Conservation (phyloP, 352 stramenopile species). For the Globisporangium echinulatum region DNA sequence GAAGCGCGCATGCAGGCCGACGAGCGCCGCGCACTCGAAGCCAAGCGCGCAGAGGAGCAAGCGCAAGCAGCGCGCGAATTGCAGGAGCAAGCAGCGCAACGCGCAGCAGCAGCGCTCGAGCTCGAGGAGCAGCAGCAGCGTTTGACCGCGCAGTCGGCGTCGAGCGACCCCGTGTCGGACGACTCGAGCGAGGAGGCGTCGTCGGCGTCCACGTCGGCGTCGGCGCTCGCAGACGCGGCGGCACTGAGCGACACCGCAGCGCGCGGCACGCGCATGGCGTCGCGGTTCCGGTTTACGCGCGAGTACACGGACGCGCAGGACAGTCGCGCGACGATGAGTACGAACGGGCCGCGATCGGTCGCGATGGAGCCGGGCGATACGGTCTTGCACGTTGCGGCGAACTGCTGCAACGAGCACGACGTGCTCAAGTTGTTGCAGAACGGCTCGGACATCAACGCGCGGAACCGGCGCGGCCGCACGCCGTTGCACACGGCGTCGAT, state of each 20-base stretch:
- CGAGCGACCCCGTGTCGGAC: conserved; percentile 68
- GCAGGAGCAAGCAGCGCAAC: conserved; percentile 36
- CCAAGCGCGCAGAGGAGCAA: conserved; percentile 9
- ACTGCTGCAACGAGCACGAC: conserved; percentile 84
- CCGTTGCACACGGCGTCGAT: conserved; percentile 77
- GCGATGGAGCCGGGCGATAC: conserved; percentile 84
- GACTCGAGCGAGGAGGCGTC: conserved; percentile 53
- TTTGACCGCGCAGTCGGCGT: conserved; percentile 47
- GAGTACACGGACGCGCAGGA: conserved; percentile 57
- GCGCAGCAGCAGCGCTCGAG: conserved; percentile 17
- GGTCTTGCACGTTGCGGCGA: conserved; percentile 79
- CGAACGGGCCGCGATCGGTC: conserved; percentile 56
- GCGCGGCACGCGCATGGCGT: conserved; percentile 33
- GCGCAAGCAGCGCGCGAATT: conserved; percentile 6
- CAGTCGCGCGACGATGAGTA: conserved; percentile 23
- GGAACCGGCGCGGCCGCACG: conserved; percentile 70
- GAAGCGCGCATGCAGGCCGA: conserved; percentile 31
- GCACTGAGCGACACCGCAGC: conserved; percentile 9
- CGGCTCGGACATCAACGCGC: conserved; percentile 79
- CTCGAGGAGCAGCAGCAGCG: conserved; percentile 49
- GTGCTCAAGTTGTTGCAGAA: conserved; percentile 84
- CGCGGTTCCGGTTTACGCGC: conserved; percentile 79
- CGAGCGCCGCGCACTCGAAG: conserved; percentile 16
- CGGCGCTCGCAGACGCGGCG: neutral
- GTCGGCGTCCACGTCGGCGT: conserved; percentile 8